phyloP scores from a whole-genome alignment of 2,329 filamentous ascomycete species.

The Hymenoscyphus albidus region DNA sequence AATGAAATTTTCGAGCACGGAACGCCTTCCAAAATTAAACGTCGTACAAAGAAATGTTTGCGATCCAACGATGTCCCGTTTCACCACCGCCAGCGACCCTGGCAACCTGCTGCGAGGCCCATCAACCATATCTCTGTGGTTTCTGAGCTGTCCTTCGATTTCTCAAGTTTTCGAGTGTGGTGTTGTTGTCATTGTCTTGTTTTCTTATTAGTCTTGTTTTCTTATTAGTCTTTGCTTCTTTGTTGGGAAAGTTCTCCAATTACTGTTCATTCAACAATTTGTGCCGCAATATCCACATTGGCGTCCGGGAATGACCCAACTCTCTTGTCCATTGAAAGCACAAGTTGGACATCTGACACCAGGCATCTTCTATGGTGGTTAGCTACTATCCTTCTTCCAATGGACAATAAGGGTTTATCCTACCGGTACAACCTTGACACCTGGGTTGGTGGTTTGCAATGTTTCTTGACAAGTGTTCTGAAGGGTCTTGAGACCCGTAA shows the following conservation, averaged over 20 bases:
- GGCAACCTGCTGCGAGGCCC: not conserved
- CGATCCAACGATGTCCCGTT: not conserved
- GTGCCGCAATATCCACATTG: constrained; percentile 50
- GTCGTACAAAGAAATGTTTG: not conserved
- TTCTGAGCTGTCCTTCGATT: not conserved
- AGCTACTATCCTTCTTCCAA: not conserved
- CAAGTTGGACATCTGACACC: constrained; percentile 52
- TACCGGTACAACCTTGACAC: constrained; percentile 23
- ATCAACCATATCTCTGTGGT: not conserved
- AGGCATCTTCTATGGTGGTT: constrained; percentile 39
- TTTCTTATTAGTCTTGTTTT: constrained; percentile 11
- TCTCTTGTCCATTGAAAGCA: constrained; percentile 45
- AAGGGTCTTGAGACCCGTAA: constrained; percentile 2
- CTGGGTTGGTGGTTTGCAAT: constrained; percentile 9
- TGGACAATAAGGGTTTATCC: not conserved
- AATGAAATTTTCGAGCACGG: not conserved
- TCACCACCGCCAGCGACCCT: not conserved
- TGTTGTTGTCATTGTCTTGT: not conserved
- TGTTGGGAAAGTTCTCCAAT: constrained; percentile 3
- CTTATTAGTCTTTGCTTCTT: constrained; percentile 10
- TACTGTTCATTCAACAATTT: constrained; percentile 21
- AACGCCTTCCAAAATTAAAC: not conserved
- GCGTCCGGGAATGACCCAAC: constrained; percentile 54
- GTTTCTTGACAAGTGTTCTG: constrained; percentile 10
- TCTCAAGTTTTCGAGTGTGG: not conserved